Percentiles rank a stretch among this genome's conserved stretches.
phyloP scores from a whole-genome alignment of 2,329 filamentous ascomycete species.

The Fusarium mundagurra region DNA sequence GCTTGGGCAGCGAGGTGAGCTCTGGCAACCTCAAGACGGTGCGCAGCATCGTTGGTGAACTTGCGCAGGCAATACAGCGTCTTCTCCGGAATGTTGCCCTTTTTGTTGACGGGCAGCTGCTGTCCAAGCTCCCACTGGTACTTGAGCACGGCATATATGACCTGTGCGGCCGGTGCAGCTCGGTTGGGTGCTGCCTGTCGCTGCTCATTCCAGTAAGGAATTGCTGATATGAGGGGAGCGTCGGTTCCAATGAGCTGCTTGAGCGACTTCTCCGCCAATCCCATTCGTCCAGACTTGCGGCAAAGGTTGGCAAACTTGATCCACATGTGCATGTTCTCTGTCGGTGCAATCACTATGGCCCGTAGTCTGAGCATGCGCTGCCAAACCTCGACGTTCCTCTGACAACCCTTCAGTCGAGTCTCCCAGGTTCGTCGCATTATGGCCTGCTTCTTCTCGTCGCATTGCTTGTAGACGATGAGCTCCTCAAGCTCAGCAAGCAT shows the following conservation, averaged over 20 bases:
- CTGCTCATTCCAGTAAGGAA: slow-evolving; percentile 65
- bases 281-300: slow-evolving; percentile 93
- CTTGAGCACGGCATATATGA: slow-evolving; percentile 96
- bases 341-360: slow-evolving; percentile 88
- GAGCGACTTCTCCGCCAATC: slow-evolving; percentile 93
- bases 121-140: slow-evolving; percentile 93
- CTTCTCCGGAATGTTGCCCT: slow-evolving; percentile 60
- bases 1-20: slow-evolving; percentile 60
- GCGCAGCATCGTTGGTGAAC: slow-evolving; percentile 69
- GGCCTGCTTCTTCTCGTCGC: slow-evolving; percentile 86
- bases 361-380: slow-evolving; percentile 96
- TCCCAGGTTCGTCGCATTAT: slow-evolving; percentile 97
- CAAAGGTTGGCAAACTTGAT: slow-evolving; percentile 99
- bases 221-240: slow-evolving; percentile 67
- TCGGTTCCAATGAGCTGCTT: slow-evolving; percentile 86
- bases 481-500: slow-evolving; percentile 99
- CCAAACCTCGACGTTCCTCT: slow-evolving; percentile 98
- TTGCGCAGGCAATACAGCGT: slow-evolving; percentile 67
- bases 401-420: slow-evolving; percentile 90
- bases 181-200: slow-evolving; percentile 38
- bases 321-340: slow-evolving; percentile 98
- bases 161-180: slow-evolving; percentile 73
- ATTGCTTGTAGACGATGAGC: slow-evolving; percentile 97
- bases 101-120: slow-evolving; percentile 54
- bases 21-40: slow-evolving; percentile 63